phyloP scores from a whole-genome alignment of 352 stramenopile genomes.

The Peronospora belbahrii region DNA sequence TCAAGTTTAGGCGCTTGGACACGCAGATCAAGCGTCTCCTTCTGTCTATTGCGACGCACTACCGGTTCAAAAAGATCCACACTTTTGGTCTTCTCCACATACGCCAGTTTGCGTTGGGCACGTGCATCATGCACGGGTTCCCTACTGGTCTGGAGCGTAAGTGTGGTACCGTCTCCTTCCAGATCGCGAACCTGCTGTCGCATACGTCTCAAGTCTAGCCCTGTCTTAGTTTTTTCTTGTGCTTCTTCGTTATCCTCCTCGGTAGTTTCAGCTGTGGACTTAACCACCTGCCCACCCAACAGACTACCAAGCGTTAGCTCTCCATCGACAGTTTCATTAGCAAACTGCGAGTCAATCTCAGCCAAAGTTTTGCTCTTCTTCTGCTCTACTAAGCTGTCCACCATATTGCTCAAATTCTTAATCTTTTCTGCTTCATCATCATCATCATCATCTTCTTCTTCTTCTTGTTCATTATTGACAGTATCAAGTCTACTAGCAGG shows the following conservation, averaged over 20 bases:
- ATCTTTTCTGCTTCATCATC: slow-evolving; percentile 44
- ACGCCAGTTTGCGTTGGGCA: slow-evolving; percentile 83
- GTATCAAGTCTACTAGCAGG: slow-evolving; percentile 53
- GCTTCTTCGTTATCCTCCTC: slow-evolving; percentile 23
- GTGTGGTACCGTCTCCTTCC: slow-evolving; percentile 44
- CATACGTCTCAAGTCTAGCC: slow-evolving; percentile 45
- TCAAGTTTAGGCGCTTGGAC: slow-evolving; percentile 77
- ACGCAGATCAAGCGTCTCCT: slow-evolving; percentile 92
- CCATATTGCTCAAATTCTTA: slow-evolving; percentile 39
- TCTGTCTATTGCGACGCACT: slow-evolving; percentile 89
- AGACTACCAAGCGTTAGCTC: slow-evolving; percentile 23
- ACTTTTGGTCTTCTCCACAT: slow-evolving; percentile 83
- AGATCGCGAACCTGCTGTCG: slow-evolving; percentile 70
- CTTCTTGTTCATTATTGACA: slow-evolving; percentile 26
- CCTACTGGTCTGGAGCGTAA: slow-evolving; percentile 53
- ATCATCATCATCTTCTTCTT: slow-evolving; percentile 40
- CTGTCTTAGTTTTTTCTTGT: slow-evolving; percentile 16
- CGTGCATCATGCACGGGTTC: slow-evolving; percentile 82
- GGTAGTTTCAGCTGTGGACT: slow-evolving; percentile 25
- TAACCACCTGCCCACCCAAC: slow-evolving; percentile 33
- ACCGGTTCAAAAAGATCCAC: slow-evolving; percentile 86
- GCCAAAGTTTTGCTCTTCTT: slow-evolving; percentile 43
- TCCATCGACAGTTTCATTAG: slow-evolving; percentile 13
- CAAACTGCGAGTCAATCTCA: slow-evolving; percentile 45
- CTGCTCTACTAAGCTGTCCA: slow-evolving; percentile 41